phyloP scores from a whole-genome alignment of 768 basidiomycete species.

The Lepiota brunneoincarnata region DNA sequence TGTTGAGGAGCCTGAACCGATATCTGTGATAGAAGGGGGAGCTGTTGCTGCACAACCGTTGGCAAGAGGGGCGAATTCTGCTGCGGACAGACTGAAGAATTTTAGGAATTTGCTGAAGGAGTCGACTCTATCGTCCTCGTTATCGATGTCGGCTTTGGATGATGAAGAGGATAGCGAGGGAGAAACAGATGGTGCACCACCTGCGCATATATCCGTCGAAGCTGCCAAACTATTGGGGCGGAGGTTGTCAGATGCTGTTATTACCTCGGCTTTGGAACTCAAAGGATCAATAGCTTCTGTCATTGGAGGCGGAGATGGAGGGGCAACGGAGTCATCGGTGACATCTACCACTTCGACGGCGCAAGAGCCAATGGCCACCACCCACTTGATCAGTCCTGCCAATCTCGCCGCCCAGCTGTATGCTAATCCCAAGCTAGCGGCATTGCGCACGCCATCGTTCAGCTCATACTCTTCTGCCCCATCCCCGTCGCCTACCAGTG shows the following conservation, averaged over 20 bases:
- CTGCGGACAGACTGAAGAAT: neutral
- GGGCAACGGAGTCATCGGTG: neutral
- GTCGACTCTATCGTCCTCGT: constrained; percentile 15
- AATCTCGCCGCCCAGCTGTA: constrained; percentile 42
- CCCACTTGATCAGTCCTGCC: constrained; percentile 31
- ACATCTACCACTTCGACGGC: neutral
- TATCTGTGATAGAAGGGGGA: neutral
- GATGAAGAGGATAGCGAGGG: constrained; percentile 42
- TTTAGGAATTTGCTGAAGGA: constrained; percentile 1
- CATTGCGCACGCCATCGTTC: constrained; percentile 26
- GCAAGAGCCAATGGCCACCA: constrained; percentile 20
- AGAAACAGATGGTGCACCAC: constrained; percentile 4
- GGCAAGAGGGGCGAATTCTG: constrained; percentile 7
- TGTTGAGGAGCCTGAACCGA: neutral
- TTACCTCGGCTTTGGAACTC: constrained; percentile 23
- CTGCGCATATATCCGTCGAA: constrained; percentile 21
- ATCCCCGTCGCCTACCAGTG: neutral
- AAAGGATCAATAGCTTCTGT: constrained; percentile 3
- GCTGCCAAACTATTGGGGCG: constrained; percentile 37
- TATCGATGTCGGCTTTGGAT: constrained; percentile 47
- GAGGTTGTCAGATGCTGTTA: constrained; percentile 40
- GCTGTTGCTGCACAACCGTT: too few species aligned
- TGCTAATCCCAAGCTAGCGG: constrained; percentile 41
- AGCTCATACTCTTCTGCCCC: neutral
- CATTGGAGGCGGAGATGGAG: neutral